Conservation (phyloP, 2,329 filamentous ascomycete genomes). For the Colletotrichum somersetense region DNA sequence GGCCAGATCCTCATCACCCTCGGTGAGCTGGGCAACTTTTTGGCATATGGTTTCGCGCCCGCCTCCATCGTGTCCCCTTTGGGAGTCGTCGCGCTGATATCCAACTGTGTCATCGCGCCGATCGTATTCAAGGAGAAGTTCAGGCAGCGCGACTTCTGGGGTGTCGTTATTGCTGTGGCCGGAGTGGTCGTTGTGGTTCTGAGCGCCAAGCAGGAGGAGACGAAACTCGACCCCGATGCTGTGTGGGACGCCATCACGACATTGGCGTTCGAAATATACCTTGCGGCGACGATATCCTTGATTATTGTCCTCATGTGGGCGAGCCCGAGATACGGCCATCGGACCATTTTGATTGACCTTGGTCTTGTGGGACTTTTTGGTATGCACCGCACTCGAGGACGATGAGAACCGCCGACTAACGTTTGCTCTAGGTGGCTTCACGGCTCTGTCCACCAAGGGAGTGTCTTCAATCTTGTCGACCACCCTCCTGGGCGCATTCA, state of each 20-base stretch:
- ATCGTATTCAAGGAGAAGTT: conserved; percentile 94
- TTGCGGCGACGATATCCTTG: conserved; percentile 79
- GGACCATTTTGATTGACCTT: conserved; percentile 90
- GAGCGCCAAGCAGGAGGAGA: conserved; percentile 89
- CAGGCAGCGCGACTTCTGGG: conserved; percentile 85
- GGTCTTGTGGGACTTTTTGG: conserved; percentile 95
- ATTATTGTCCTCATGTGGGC: conserved; percentile 85
- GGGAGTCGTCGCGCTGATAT: conserved; percentile 95
- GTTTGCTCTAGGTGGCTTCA: conserved; percentile 80
- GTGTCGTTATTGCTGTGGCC: conserved; percentile 86
- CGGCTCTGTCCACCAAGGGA: conserved; percentile 95
- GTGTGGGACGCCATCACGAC: conserved; percentile 91
- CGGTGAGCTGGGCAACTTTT: conserved; percentile 94
- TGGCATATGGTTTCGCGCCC: conserved; percentile 97
- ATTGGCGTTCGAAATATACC: conserved; percentile 91
- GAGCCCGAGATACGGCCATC: conserved; percentile 86
- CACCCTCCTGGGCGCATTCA: conserved; percentile 87
- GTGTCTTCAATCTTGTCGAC: conserved; percentile 95
- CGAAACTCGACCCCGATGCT: conserved; percentile 89
- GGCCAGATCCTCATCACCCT: conserved; percentile 93
- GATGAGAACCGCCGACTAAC: conserved; percentile 22
- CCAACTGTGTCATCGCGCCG: conserved; percentile 96
- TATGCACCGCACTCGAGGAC: conserved; percentile 55
- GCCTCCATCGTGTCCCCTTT: conserved; percentile 97
- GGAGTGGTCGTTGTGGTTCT: conserved; percentile 94